Evolutionary conservation across 768 basidiomycete species (phyloP).

Genomic region (Boletellus ananas): DNA sequence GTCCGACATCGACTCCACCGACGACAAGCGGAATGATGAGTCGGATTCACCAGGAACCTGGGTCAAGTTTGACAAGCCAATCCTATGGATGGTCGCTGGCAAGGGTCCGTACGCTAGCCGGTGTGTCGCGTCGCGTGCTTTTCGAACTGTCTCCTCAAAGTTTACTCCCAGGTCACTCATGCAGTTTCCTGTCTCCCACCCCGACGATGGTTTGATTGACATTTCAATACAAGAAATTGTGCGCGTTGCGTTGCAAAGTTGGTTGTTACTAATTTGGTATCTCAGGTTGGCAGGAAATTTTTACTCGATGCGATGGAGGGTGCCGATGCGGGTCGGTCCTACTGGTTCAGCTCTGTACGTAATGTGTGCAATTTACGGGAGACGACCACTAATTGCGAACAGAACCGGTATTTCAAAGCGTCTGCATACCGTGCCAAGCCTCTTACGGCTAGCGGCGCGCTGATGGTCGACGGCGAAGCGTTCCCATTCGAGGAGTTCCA

Average conservation of each 20-base stretch:
- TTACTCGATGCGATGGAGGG: constrained; percentile 54
- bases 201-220: constrained; percentile 77
- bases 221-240: constrained; percentile 63
- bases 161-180: constrained; percentile 54
- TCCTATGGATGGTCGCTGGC: constrained; percentile 71
- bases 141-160: not conserved
- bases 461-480: constrained; percentile 77
- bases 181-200: constrained; percentile 80
- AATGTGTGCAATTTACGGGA: not conserved
- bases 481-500: constrained; percentile 73
- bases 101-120: constrained; percentile 73
- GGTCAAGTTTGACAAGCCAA: constrained; percentile 64
- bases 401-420: constrained; percentile 74
- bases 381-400: constrained; percentile 6
- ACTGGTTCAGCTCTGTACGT: constrained; percentile 59
- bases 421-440: constrained; percentile 71
- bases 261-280: not conserved
- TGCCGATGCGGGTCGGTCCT: constrained; percentile 57
- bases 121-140: constrained; percentile 31
- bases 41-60: constrained; percentile 52
- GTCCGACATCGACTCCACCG: constrained; percentile 8
- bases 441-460: constrained; percentile 44
- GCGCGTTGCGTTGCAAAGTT: constrained; percentile 14
- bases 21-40: constrained; percentile 14
- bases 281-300: constrained; percentile 39